Conservation (phyloP, 2,329 filamentous ascomycete species). For the Fusarium oxysporum region DNA sequence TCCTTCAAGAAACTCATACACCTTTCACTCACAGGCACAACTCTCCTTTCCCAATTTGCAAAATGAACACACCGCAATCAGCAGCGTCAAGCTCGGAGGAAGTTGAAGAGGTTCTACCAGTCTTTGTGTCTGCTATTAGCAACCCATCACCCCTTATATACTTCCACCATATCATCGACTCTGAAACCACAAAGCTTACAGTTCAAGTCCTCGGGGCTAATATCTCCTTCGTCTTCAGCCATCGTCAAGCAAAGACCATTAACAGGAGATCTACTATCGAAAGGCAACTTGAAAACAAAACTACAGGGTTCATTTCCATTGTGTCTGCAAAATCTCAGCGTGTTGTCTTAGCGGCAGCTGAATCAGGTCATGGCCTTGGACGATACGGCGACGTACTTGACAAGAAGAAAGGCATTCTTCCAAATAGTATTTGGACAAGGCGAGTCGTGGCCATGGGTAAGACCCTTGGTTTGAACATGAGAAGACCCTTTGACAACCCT, state of each 20-base stretch:
- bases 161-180: constrained; percentile 49
- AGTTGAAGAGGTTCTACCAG: constrained; percentile 8
- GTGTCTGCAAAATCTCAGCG: constrained; percentile 25
- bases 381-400: constrained; percentile 48
- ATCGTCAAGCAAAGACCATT: constrained; percentile 37
- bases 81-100: constrained; percentile 22
- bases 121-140: constrained; percentile 42
- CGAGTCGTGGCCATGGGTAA: constrained; percentile 47
- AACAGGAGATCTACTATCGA: constrained; percentile 3
- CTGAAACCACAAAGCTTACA: constrained; percentile 37
- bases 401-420: constrained; percentile 34
- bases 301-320: constrained; percentile 49
- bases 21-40: constrained; percentile 1
- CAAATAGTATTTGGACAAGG: constrained; percentile 48
- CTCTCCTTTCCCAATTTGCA: background rate
- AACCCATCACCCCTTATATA: constrained; percentile 38
- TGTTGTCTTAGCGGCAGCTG: constrained; percentile 48
- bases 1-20: constrained; percentile 7
- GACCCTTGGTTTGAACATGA: constrained; percentile 47
- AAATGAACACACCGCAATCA: background rate
- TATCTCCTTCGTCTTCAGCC: constrained; percentile 46
- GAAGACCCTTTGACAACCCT: constrained; percentile 45
- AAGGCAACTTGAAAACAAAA: constrained; percentile 44
- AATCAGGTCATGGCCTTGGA: constrained; percentile 51
- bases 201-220: constrained; percentile 51